phyloP scores from a whole-genome alignment of 1,284 basidiomycete genomes.

The Malassezia equina region DNA sequence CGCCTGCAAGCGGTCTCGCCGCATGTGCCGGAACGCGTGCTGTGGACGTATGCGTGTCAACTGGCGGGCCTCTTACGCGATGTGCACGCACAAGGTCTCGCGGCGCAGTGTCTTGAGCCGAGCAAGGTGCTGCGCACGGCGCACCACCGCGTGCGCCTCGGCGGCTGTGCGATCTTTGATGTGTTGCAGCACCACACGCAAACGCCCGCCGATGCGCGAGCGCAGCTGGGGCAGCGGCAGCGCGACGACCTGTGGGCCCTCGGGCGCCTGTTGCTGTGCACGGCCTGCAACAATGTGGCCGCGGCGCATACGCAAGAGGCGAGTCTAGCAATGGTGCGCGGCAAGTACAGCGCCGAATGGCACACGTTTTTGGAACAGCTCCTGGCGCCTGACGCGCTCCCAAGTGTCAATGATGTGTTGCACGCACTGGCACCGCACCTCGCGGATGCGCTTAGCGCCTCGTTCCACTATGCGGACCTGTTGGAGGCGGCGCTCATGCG shows the following conservation, averaged over 20 bases:
- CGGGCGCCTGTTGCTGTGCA: slow-evolving; percentile 70
- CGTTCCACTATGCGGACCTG: slow-evolving; percentile 65
- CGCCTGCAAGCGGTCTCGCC: slow-evolving; percentile 36
- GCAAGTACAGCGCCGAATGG: slow-evolving; percentile 69
- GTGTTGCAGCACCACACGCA: slow-evolving; percentile 37
- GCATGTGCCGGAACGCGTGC: slow-evolving; percentile 63
- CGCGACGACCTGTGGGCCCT: slow-evolving; percentile 82
- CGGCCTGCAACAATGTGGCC: slow-evolving; percentile 61
- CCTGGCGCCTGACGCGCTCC: slow-evolving; percentile 52
- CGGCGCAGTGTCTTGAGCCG: slow-evolving; percentile 72
- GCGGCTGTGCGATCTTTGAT: slow-evolving; percentile 42
- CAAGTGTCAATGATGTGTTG: slow-evolving; percentile 42
- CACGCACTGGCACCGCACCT: slow-evolving; percentile 59
- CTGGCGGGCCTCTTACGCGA: slow-evolving; percentile 75
- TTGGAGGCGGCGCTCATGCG: slow-evolving; percentile 73
- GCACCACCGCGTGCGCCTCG: slow-evolving; percentile 23
- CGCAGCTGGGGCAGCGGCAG: slow-evolving; percentile 44
- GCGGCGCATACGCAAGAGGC: slow-evolving; percentile 61
- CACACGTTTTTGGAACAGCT: slow-evolving; percentile 70
- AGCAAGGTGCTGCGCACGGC: slow-evolving; percentile 74
- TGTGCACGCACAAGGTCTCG: slow-evolving; percentile 71
- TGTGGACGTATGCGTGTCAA: slow-evolving; percentile 92
- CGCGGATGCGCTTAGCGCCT: slow-evolving; percentile 70
- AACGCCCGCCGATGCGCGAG: slow-evolving; percentile 18
- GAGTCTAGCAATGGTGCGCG: slow-evolving; percentile 65